phyloP scores from a whole-genome alignment of 179 eudicot genomes.

The Nepenthes alata region DNA sequence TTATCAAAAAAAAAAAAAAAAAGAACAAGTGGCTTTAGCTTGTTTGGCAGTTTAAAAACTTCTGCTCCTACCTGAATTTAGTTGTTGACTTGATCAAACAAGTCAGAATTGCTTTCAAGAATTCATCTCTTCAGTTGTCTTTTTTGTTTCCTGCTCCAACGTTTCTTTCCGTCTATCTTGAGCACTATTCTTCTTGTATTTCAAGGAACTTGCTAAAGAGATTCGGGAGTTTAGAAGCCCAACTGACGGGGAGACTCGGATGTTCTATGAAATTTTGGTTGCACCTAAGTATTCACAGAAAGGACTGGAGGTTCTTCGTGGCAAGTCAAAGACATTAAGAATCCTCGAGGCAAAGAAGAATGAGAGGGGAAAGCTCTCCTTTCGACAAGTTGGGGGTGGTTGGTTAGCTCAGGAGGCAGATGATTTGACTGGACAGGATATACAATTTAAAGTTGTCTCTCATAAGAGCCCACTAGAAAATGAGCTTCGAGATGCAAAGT shows the following conservation, averaged over 20 bases:
- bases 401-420: conserved; percentile 97
- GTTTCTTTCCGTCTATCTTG: neutral
- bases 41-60: too few species aligned
- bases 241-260: conserved; percentile 86
- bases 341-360: conserved; percentile 88
- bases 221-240: conserved; percentile 93
- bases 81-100: too few species aligned
- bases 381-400: conserved; percentile 96
- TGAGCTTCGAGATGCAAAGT: conserved; percentile 75
- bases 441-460: conserved; percentile 52
- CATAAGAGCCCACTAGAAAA: conserved; percentile 44
- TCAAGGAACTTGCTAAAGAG: conserved; percentile 80
- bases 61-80: too few species aligned
- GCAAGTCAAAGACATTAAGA: conserved; percentile 89
- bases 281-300: conserved; percentile 75
- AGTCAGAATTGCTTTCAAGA: too few species aligned
- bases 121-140: neutral
- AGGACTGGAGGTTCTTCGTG: conserved; percentile 91
- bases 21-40: too few species aligned
- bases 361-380: conserved; percentile 66
- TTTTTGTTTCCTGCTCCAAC: neutral
- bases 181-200: conserved; percentile 1
- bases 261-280: conserved; percentile 97
- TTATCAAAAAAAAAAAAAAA: too few species aligned
- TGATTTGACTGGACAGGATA: conserved; percentile 73